phyloP scores from a whole-genome alignment of 148 eudicot species.

The Vaccinium vitisidaea region DNA sequence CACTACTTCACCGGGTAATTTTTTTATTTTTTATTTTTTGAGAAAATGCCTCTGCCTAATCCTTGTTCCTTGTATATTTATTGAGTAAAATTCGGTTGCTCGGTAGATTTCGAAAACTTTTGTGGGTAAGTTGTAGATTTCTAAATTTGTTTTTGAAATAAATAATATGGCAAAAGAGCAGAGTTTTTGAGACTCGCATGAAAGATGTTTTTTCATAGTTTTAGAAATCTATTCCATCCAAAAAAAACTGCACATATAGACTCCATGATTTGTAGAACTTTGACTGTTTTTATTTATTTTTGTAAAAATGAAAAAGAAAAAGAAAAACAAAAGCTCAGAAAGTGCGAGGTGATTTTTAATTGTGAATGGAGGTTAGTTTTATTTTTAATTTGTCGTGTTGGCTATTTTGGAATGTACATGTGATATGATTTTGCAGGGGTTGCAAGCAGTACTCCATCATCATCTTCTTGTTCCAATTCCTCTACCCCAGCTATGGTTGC shows the following conservation, averaged over 20 bases:
- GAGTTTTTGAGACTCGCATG: not conserved
- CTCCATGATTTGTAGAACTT: not conserved
- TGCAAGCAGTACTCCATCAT: slow-evolving; percentile 26
- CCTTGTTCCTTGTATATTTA: not conserved
- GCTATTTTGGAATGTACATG: not conserved
- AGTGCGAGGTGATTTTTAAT: not conserved
- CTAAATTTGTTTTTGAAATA: not conserved
- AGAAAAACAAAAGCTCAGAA: not conserved
- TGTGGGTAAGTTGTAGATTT: not conserved
- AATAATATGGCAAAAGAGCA: not conserved
- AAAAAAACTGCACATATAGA: not conserved
- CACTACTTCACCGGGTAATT: not conserved
- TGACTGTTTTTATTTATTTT: not conserved
- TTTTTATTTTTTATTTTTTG: too few relatives aligned
- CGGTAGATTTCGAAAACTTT: not conserved
- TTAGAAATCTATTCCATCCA: not conserved
- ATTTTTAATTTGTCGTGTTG: not conserved
- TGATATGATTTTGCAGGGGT: slow-evolving; percentile 28
- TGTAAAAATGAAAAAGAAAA: too few relatives aligned
- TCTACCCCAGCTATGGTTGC: slow-evolving; percentile 48
- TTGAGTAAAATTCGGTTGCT: not conserved
- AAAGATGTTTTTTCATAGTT: not conserved
- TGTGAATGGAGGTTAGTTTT: not conserved
- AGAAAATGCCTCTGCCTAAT: not conserved
- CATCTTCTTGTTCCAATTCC: slow-evolving; percentile 43